Conservation (phyloP, 2,329 filamentous ascomycete genomes). For the Neurospora crassa region DNA sequence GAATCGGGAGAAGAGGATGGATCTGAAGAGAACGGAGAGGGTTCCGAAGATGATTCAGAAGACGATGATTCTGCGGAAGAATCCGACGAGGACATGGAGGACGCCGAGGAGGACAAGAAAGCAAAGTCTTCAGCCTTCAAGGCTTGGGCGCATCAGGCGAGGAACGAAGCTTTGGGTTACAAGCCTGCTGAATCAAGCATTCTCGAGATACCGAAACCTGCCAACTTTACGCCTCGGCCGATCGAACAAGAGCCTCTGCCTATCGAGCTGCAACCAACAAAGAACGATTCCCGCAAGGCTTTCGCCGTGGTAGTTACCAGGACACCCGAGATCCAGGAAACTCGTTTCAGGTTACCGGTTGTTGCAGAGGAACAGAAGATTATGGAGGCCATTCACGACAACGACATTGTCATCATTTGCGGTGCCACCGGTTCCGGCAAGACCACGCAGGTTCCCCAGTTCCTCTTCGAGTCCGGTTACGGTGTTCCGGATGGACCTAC, state of each 20-base stretch:
- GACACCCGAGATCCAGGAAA: constrained; percentile 63
- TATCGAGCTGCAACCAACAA: constrained; percentile 52
- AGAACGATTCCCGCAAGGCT: constrained; percentile 56
- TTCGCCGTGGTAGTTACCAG: constrained; percentile 66
- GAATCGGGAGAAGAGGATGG: constrained; percentile 24
- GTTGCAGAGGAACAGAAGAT: constrained; percentile 94
- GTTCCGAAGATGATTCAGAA: constrained; percentile 17
- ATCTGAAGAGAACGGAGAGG: constrained; percentile 19
- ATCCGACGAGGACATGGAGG: constrained; percentile 22
- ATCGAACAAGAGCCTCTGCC: constrained; percentile 64
- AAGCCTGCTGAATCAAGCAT: constrained; percentile 34
- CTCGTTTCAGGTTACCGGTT: constrained; percentile 73
- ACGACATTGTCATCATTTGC: constrained; percentile 83
- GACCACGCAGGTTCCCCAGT: constrained; percentile 94
- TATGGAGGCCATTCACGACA: constrained; percentile 94
- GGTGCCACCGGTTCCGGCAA: constrained; percentile 95
- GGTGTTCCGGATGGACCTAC: constrained; percentile 69
- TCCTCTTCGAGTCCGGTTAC: constrained; percentile 89
- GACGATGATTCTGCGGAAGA: constrained; percentile 24
- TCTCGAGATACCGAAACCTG: constrained; percentile 44
- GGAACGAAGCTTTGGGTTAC: constrained; percentile 73
- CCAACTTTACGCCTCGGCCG: constrained; percentile 57
- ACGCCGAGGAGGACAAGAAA: constrained; percentile 24
- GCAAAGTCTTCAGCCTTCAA: constrained; percentile 66
- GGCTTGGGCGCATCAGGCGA: constrained; percentile 75